phyloP scores from a whole-genome alignment of 2,329 filamentous ascomycete genomes.

The Fusarium floridanum region DNA sequence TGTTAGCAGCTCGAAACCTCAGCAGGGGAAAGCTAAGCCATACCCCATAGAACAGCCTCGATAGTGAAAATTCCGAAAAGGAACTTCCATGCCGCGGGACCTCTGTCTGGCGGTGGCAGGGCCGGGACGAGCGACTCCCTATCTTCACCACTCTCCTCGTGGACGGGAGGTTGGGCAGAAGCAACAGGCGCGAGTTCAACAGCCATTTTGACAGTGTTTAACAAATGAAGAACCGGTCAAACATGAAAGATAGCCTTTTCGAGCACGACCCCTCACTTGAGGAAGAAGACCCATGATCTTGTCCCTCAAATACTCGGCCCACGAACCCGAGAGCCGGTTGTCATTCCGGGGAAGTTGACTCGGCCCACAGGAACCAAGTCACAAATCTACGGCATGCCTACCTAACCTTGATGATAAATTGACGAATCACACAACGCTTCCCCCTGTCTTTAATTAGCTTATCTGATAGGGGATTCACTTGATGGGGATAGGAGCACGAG shows the following conservation, averaged over 20 bases:
- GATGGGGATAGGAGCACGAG: neutral
- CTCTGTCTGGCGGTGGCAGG: constrained; percentile 36
- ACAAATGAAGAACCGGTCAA: neutral
- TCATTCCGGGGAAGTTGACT: neutral
- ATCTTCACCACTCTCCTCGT: neutral
- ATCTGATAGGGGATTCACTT: neutral
- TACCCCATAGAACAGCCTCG: constrained; percentile 45
- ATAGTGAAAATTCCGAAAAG: constrained; percentile 40
- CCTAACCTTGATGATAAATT: rapidly evolving
- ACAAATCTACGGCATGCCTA: neutral
- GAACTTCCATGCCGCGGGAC: constrained; percentile 39
- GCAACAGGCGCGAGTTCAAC: neutral
- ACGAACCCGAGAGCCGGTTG: neutral
- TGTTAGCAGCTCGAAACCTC: neutral
- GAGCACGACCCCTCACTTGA: neutral
- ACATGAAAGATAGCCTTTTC: too few relatives aligned
- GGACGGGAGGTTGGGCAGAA: neutral
- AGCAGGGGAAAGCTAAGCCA: too few relatives aligned
- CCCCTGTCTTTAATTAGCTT: neutral
- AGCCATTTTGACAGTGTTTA: neutral
- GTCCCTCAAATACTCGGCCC: neutral
- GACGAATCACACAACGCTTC: neutral
- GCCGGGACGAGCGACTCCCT: neutral
- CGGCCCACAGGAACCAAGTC: neutral
- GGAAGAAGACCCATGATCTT: neutral